Base-by-base conservation (phyloP, 73 alveolate genomes). In the Effrenium voratum region DNA sequence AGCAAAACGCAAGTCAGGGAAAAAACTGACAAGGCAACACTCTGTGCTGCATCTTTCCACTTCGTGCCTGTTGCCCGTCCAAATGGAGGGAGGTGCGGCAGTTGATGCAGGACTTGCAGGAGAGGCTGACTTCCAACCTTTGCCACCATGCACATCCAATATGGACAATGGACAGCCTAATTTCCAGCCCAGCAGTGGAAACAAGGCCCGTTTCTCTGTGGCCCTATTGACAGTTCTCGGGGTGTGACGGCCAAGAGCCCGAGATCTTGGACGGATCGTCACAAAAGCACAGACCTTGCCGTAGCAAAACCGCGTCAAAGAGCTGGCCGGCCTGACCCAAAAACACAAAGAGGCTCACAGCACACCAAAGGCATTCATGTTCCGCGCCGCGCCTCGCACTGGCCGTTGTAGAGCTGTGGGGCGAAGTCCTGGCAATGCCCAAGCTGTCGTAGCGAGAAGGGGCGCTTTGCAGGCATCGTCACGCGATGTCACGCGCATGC, bases 231-330 rank as follows among this genome's bases (percentile, higher is more conserved):
- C 75, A 2, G 32, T 12, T 34, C 40, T 46, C 52, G 47, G 57
- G 44, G 43, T 5, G 52, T 30, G 92, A 57, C 97, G 98, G 98
- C 98, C 98, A 92, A 2, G 98, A 59, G 44, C 60, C 75, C 66
- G 92, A 83, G 68, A 79, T 82, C 63, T 92, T 92, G 55, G 98
- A 92, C 2, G 98, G 98, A 66, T 92, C 98, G 81, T 92, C 98
- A 19, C 98, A 92, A 41, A 92, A 92, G 92, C 98, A 92, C 2
- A 92, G 66, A 81, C 98, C 98, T 92, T 92, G 98, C 16, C 98
- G 98, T 36, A 92, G 92, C 49, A 92, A 81, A 47, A 92, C 98
- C 43, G 55, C 98, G 66, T 92, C 98, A 68, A 92, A 92, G 28
- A 72, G 92, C 68, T 75, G 90, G 50, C 91, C 98, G n/a, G 83